Percentiles rank a stretch among this genome's conserved stretches.
phyloP scores from a whole-genome alignment of 768 basidiomycete species.

The Pleurotus platypus region DNA sequence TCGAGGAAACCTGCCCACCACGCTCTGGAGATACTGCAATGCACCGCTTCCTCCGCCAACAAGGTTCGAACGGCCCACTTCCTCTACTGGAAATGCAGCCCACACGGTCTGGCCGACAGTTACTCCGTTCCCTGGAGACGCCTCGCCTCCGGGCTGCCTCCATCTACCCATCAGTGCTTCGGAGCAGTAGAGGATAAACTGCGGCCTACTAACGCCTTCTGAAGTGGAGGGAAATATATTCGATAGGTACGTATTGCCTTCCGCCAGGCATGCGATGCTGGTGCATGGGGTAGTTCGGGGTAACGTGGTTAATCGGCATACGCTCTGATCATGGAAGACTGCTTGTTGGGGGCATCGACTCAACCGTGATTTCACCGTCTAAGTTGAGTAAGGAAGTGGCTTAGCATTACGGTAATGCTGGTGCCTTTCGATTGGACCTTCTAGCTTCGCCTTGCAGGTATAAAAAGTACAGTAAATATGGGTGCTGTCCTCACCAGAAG shows the following conservation, averaged over 20 bases:
- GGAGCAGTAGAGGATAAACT: slow-evolving; percentile 11
- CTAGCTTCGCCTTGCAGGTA: background rate
- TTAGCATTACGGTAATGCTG: background rate
- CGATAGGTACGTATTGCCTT: background rate
- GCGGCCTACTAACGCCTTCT: background rate
- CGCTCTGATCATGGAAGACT: slow-evolving; percentile 1
- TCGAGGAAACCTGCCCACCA: slow-evolving; percentile 2
- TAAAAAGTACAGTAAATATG: background rate
- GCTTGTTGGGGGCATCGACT: background rate
- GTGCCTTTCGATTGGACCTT: background rate
- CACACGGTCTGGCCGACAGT: slow-evolving; percentile 4
- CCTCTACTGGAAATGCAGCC: slow-evolving; percentile 2
- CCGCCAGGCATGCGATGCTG: background rate
- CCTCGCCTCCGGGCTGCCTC: slow-evolving; percentile 1
- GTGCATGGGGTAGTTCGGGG: background rate
- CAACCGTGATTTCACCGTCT: slow-evolving; percentile 6
- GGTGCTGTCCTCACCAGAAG: background rate
- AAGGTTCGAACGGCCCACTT: background rate
- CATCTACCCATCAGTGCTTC: background rate
- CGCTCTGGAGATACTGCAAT: background rate
- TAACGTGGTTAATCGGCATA: background rate
- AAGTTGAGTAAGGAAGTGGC: background rate
- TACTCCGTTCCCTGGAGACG: background rate
- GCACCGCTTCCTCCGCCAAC: background rate
- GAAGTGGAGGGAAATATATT: background rate